These are phyloP conservation scores for Colletotrichum tabaci DNA, from an alignment of 2,329 filamentous ascomycete species.

Conservation along the genomic window DNA sequence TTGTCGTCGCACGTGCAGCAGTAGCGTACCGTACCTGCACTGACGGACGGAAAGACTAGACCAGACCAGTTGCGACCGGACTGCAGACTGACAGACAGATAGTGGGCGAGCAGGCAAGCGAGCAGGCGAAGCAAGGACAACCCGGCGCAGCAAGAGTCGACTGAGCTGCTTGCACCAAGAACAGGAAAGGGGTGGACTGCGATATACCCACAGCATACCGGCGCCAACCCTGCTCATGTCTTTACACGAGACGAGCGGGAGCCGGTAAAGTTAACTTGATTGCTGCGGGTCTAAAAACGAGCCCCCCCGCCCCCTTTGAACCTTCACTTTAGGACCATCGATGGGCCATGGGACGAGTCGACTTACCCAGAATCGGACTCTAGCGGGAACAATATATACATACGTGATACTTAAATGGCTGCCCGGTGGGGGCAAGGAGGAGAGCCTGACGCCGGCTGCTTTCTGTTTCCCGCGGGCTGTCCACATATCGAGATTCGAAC, in stretches of 20 bases:
- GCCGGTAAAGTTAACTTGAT: constrained; percentile 16
- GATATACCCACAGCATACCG: constrained; percentile 4
- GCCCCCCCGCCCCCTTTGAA: neutral
- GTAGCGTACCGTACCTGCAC: neutral
- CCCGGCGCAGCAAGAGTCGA: neutral
- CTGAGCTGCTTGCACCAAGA: neutral
- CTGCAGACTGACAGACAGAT: neutral
- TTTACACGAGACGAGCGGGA: constrained; percentile 35
- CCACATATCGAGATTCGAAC: neutral
- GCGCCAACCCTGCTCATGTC: constrained; percentile 17
- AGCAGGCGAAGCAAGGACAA: neutral
- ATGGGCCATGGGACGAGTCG: constrained; percentile 4
- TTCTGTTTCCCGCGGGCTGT: neutral
- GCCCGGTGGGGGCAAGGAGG: neutral
- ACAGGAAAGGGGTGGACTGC: neutral
- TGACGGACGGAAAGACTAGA: neutral
- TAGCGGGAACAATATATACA: neutral
- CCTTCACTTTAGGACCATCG: too few relatives aligned
- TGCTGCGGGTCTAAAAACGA: constrained; percentile 13
- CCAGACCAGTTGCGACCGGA: neutral
- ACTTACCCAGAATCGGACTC: neutral
- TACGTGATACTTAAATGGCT: neutral
- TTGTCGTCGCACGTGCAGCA: constrained; percentile 15
- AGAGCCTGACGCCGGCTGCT: neutral
- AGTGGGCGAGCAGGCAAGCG: too few relatives aligned